Conservation (phyloP, 371 early-diverging fungal genomes). For the Fennellomyces sp. region DNA sequence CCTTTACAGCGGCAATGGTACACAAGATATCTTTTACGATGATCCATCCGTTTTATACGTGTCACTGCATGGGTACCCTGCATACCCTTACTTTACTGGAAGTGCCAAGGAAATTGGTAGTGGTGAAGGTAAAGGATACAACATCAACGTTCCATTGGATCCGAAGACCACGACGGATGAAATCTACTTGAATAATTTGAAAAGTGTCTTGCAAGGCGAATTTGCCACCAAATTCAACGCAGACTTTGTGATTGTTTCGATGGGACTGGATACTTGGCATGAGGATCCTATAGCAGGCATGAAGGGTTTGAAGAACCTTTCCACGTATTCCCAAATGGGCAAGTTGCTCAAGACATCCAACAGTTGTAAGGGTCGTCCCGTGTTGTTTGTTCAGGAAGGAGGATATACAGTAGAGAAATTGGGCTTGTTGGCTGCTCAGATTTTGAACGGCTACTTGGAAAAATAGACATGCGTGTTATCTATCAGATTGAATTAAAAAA, state of each 20-base stretch:
- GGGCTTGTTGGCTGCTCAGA: conserved; percentile 59
- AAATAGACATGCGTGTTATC: background rate
- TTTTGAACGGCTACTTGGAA: conserved; percentile 54
- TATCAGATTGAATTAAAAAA: no score
- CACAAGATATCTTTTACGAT: conserved; percentile 72
- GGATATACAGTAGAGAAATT: conserved; percentile 65
- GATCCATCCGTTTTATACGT: conserved; percentile 60
- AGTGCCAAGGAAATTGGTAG: conserved; percentile 55
- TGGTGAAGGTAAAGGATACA: conserved; percentile 62
- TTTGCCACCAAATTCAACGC: conserved; percentile 43
- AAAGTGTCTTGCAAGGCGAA: conserved; percentile 23
- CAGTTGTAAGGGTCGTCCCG: conserved; percentile 43
- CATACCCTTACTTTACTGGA: conserved; percentile 70
- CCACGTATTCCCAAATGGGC: conserved; percentile 60
- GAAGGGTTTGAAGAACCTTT: conserved; percentile 27
- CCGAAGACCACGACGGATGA: conserved; percentile 45
- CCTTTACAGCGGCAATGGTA: conserved; percentile 66
- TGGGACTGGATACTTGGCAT: conserved; percentile 64
- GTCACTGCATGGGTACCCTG: conserved; percentile 55
- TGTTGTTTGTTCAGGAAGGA: conserved; percentile 78
- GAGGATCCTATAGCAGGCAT: conserved; percentile 74
- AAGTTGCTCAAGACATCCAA: conserved; percentile 31
- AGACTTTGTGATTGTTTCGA: conserved; percentile 53
- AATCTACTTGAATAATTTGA: conserved; percentile 45
- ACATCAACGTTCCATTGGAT: conserved; percentile 72